These are phyloP conservation scores for Calonectria hawksworthii DNA, from an alignment of 2,329 filamentous ascomycete species.

Conservation along the genomic window DNA sequence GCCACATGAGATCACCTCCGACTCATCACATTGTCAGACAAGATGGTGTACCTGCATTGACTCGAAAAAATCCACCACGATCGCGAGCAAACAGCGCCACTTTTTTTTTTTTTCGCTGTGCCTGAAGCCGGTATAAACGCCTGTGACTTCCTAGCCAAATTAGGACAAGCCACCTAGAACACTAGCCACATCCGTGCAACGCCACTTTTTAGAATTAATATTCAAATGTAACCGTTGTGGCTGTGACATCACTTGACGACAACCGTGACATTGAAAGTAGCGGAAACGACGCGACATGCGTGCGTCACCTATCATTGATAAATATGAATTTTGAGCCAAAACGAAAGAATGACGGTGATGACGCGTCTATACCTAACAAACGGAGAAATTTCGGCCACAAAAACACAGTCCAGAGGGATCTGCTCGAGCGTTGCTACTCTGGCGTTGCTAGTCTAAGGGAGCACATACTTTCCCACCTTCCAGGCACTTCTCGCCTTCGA, in stretches of 20 bases:
- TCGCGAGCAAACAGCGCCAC: conserved; percentile 30
- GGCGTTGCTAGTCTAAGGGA: conserved; percentile 76
- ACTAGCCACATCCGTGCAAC: conserved; percentile 23
- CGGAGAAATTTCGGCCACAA: conserved; percentile 22
- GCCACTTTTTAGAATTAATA: conserved; percentile 27
- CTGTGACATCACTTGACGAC: conserved; percentile 14
- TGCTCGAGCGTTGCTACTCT: conserved; percentile 78
- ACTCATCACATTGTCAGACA: conserved; percentile 26
- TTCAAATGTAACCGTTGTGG: conserved; percentile 9
- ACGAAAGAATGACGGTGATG: conserved; percentile 41
- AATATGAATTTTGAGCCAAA: conserved; percentile 47
- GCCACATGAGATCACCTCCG: conserved; percentile 24
- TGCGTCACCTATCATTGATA: background rate
- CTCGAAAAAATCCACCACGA: conserved; percentile 22
- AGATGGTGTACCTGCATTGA: conserved; percentile 25
- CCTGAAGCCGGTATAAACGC: conserved; percentile 30
- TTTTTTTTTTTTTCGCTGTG: conserved; percentile 15
- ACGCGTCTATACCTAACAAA: conserved; percentile 42
- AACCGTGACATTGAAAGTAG: background rate
- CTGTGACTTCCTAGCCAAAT: background rate
- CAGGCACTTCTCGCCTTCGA: conserved; percentile 74
- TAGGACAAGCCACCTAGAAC: conserved; percentile 4
- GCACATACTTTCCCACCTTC: conserved; percentile 77
- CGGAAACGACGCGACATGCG: conserved; percentile 30
- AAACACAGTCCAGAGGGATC: conserved; percentile 64